Evolutionary conservation across 2,329 filamentous ascomycete species (phyloP).

Genomic region (Claviceps pazoutovae): DNA sequence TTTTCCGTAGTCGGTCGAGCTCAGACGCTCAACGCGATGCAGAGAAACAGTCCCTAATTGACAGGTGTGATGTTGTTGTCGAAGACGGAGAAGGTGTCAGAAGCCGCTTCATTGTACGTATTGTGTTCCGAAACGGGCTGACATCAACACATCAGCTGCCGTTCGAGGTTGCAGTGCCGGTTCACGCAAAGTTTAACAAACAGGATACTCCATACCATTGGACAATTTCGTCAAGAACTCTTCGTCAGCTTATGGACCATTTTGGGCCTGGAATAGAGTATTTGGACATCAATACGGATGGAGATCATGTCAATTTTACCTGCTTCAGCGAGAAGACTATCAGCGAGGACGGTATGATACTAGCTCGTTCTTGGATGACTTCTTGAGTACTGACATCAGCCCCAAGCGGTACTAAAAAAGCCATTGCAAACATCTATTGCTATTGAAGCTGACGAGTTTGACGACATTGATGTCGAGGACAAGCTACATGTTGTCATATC

Average conservation of each 20-base stretch:
- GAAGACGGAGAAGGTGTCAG: constrained; percentile 57
- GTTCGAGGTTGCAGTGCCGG: constrained; percentile 59
- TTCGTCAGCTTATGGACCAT: constrained; percentile 66
- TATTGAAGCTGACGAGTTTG: constrained; percentile 63
- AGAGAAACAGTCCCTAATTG: constrained; percentile 56
- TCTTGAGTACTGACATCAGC: background rate
- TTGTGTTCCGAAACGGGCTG: constrained; percentile 61
- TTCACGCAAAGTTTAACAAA: constrained; percentile 62
- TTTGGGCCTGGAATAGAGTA: constrained; percentile 72
- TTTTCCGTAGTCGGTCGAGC: constrained; percentile 54
- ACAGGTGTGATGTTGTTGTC: constrained; percentile 59
- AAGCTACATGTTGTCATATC: constrained; percentile 68
- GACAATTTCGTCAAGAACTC: constrained; percentile 55
- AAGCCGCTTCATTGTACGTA: constrained; percentile 61
- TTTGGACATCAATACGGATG: constrained; percentile 62
- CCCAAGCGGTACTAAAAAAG: constrained; percentile 59
- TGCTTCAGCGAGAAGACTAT: constrained; percentile 71
- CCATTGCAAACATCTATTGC: constrained; percentile 69
- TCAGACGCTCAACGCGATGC: constrained; percentile 42
- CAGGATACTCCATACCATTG: constrained; percentile 54
- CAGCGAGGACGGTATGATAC: constrained; percentile 36
- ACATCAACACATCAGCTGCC: constrained; percentile 65
- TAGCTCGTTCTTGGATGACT: background rate
- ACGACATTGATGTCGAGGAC: constrained; percentile 59
- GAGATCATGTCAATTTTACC: constrained; percentile 61